Base-by-base conservation (phyloP, 495 filamentous ascomycete species). In the Wilcoxina mikolae region DNA sequence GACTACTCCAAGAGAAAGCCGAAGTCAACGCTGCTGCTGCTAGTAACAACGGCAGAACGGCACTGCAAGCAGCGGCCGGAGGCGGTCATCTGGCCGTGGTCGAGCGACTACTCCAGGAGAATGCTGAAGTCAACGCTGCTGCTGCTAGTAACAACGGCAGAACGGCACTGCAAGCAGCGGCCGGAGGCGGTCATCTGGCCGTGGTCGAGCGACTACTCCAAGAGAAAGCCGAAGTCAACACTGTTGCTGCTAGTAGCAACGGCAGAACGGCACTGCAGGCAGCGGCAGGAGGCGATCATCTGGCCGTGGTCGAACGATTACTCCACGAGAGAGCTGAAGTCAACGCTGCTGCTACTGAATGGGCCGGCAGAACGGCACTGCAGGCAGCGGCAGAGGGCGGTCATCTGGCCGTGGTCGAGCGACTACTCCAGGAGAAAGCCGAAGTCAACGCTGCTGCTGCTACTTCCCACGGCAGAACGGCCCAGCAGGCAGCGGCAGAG, bases 261-360 rank as follows among this genome's bases (percentile, higher is more conserved):
- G 44, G 44, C 9, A 20, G 3, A 27, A n/a, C n/a, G n/a, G n/a
- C n/a, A n/a, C n/a, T n/a, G n/a, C n/a, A n/a, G n/a, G n/a, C n/a
- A n/a, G n/a, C n/a, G n/a, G n/a, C n/a, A n/a, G n/a, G n/a, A n/a
- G 27, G 55, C 3, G 55, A 48, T 1, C 49, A 35, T 26, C 17
- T 46, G 15, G 5, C 31, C 7, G 7, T 5, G 31, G 7, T 7
- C 31, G 31, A 35, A 5, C 7, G 31, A 5, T 15, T 15, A 7
- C 31, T 15, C 31, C 5, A 35, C 15, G 31, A 5, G 5, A 5
- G 31, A 35, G 31, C 31, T 5, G 31, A 5, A 5, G 5, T 15
- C 31, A 35, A 35, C 15, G 31, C 31, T 7, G 31, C 7, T 7
- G 7, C 31, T 5, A 15, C 31, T 15, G 5, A 5, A 5, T 5